Base-by-base conservation (phyloP, 257 asterid genomes). In the Echium plantagineum region DNA sequence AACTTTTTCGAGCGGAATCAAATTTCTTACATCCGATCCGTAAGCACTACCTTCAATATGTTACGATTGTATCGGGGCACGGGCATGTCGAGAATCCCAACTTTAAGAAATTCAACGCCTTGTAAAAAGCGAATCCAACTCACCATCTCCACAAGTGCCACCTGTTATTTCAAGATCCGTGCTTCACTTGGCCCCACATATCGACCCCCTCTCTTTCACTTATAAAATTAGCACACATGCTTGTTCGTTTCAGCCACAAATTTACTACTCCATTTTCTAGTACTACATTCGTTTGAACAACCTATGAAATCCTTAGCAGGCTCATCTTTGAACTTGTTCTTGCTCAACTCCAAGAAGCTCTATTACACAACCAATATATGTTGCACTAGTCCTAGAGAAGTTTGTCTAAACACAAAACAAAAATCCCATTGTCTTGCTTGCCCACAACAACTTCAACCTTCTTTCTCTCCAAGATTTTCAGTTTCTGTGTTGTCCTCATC, bases 251-350 rank as follows among this genome's bases (percentile, higher is more conserved):
- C 26, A 65, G 72, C 75, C 80, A 80, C 75, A 47, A 57, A 38
- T 59, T 52, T 20, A 38, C 21, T 53, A 47, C 28, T 32, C 10
- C 3, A 13, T 21, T 13, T 22, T 53, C 2, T 17, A 24, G 30
- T 55, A 18, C 16, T 9, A 8, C 32, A 28, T 65, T 48, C 54
- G 7, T 7, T 49, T 19, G 13, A 63, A 48, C 26, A 59, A 38
- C 71, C 42, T 32, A 87, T 87, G 96, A 73, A 80, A 68, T 54
- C 83, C 20, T 67, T 88, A 47, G 65, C 71, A 32, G 77, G 72
- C 57, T 67, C 86, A 2, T 71, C 60, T 26, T 49, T 69, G 68
- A 81, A 72, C 68, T 42, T 78, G 22, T 62, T 49, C 21, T 42
- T 70, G 21, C 76, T 69, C 71, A 73, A 72, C 18, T 65, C 20